Percentiles rank a stretch among this genome's conserved stretches.
phyloP scores from a whole-genome alignment of 148 eudicot genomes.

The Chenopodium berlandieri region DNA sequence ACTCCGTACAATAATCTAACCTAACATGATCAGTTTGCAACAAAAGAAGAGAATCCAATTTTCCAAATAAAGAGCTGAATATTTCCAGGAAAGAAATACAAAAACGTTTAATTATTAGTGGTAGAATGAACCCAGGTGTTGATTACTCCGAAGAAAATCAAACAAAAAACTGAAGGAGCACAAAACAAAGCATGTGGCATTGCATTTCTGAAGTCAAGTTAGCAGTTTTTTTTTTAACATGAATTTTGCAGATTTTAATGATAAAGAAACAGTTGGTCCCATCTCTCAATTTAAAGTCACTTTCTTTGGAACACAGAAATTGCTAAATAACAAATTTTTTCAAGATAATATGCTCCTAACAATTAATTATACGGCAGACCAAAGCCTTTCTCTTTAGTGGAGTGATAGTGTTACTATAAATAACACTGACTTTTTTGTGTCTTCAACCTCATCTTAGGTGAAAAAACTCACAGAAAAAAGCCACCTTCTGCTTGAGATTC shows the following conservation, averaged over 20 bases:
- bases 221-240: no score
- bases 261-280: not conserved
- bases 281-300: not conserved
- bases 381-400: not conserved
- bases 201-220: not conserved
- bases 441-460: not conserved
- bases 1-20: no score
- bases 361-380: no score
- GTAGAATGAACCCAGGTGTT: no score
- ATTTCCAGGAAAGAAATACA: no score
- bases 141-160: no score
- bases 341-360: no score
- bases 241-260: not conserved
- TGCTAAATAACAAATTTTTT: no score
- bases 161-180: not conserved
- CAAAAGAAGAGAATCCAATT: not conserved
- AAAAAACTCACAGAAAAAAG: not conserved
- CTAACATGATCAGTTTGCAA: no score
- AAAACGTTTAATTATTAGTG: no score
- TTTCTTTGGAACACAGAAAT: not conserved
- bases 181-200: not conserved
- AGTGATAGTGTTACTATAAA: not conserved
- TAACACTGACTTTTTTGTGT: no score
- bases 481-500: constrained; percentile 5
- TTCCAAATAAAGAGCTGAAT: not conserved